These are phyloP conservation scores for Albizia julibrissin DNA, from an alignment of 306 rosid species.

Conservation along the genomic window DNA sequence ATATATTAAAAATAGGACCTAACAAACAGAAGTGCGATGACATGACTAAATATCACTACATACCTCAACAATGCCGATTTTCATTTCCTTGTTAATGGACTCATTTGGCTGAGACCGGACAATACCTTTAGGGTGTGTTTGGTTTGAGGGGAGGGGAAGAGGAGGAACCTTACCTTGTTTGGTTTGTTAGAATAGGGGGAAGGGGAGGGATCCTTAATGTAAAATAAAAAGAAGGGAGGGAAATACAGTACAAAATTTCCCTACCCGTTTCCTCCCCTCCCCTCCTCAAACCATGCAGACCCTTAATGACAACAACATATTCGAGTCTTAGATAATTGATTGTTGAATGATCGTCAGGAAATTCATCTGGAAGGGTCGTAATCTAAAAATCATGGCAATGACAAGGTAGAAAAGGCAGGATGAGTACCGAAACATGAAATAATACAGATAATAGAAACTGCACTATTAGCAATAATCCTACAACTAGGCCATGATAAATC, in stretches of 20 bases:
- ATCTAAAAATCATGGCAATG: conserved; percentile 35
- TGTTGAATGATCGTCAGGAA: conserved; percentile 72
- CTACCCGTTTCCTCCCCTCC: too few species aligned
- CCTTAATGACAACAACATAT: conserved; percentile 85
- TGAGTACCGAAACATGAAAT: background rate
- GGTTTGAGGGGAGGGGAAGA: too few species aligned
- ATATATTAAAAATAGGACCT: background rate
- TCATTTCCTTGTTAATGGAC: conserved; percentile 79
- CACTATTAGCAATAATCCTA: background rate
- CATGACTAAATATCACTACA: background rate
- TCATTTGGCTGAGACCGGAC: conserved; percentile 78
- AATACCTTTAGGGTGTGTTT: too few species aligned
- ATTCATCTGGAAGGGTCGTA: conserved; percentile 82
- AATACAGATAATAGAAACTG: background rate
- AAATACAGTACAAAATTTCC: too few species aligned
- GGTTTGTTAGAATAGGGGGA: too few species aligned
- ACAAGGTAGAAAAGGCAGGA: conserved; percentile 8
- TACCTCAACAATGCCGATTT: conserved; percentile 86
- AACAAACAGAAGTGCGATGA: background rate
- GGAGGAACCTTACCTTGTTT: too few species aligned
- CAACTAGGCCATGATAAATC: too few species aligned
- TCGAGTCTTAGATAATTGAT: conserved; percentile 74
- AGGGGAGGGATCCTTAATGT: too few species aligned
- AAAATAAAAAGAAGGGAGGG: too few species aligned
- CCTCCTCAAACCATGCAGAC: too few species aligned